A percentile compares a stretch with the other conserved stretches of the same genome.
These are phyloP conservation scores for Neostapfia colusana DNA, from an alignment of 176 grass and related monocot genomes.

Conservation along the genomic window DNA sequence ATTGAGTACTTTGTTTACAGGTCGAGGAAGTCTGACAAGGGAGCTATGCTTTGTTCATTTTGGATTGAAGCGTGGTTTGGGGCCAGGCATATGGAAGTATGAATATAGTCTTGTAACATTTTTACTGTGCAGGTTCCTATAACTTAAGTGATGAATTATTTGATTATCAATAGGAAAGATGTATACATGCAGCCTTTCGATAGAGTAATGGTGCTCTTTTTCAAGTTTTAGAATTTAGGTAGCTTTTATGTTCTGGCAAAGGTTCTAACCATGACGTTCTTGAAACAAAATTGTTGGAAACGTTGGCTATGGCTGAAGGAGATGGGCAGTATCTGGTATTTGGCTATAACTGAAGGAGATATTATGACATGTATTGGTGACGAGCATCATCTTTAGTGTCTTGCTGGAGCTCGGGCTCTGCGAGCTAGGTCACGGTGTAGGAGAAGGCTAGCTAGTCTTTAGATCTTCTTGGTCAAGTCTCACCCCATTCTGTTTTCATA, in stretches of 20 bases:
- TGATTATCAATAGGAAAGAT: not conserved
- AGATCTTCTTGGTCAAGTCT: no score
- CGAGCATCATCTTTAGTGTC: no score
- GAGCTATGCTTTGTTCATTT: not conserved
- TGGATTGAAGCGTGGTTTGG: not conserved
- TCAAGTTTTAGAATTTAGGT: not conserved
- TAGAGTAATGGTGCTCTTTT: not conserved
- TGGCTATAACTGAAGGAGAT: not conserved
- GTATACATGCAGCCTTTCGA: not conserved
- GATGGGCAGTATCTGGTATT: not conserved
- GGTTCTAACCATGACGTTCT: not conserved
- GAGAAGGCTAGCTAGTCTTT: no score
- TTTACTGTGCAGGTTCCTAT: not conserved
- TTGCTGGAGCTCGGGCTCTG: no score
- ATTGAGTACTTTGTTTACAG: conserved; percentile 24
- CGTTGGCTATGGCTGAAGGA: no score
- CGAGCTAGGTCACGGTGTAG: no score
- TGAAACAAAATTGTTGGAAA: not conserved
- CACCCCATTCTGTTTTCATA: no score
- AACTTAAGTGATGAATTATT: not conserved
- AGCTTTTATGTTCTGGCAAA: not conserved
- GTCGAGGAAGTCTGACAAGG: conserved; percentile 51
- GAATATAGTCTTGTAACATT: not conserved
- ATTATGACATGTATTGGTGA: not conserved
- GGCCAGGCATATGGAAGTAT: not conserved